Evolutionary conservation across 2,329 filamentous ascomycete species (phyloP).

Genomic region (Verticillium zaregamsianum): DNA sequence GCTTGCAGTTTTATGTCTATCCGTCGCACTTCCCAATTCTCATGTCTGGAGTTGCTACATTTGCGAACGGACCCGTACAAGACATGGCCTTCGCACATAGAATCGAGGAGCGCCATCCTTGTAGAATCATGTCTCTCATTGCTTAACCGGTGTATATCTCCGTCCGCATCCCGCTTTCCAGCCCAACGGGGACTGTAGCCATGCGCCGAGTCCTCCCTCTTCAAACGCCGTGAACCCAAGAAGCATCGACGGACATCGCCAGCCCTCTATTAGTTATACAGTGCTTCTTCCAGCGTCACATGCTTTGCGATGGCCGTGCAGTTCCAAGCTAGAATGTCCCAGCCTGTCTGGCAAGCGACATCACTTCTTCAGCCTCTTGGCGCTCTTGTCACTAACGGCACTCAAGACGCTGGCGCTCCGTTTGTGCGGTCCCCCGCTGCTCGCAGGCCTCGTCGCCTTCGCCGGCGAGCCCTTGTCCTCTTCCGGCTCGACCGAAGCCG

Average conservation of each 20-base stretch:
- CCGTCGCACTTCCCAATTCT: too few species aligned
- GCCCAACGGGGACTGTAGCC: not conserved
- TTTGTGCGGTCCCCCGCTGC: conserved; percentile 54
- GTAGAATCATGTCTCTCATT: not conserved
- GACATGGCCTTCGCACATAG: too few species aligned
- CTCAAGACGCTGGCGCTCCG: conserved; percentile 81
- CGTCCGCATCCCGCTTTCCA: not conserved
- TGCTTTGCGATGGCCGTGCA: not conserved
- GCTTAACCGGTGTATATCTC: not conserved
- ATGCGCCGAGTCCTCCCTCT: not conserved
- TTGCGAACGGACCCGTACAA: too few species aligned
- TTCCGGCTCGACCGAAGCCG: conserved; percentile 4
- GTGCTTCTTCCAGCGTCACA: not conserved
- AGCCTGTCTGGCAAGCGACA: not conserved
- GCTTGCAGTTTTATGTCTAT: too few species aligned
- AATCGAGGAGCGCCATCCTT: not conserved
- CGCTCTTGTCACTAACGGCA: conserved; percentile 59
- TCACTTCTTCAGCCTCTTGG: conserved; percentile 54
- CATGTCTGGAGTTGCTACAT: too few species aligned
- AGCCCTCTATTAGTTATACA: not conserved
- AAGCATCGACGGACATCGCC: not conserved
- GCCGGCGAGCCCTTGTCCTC: conserved; percentile 15
- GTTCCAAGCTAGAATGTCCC: not conserved
- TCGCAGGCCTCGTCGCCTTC: conserved; percentile 30
- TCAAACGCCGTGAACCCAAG: not conserved